Evolutionary conservation across 192 early-diverging fungal species (phyloP).

Genomic region (Backusella mclennaniae): DNA sequence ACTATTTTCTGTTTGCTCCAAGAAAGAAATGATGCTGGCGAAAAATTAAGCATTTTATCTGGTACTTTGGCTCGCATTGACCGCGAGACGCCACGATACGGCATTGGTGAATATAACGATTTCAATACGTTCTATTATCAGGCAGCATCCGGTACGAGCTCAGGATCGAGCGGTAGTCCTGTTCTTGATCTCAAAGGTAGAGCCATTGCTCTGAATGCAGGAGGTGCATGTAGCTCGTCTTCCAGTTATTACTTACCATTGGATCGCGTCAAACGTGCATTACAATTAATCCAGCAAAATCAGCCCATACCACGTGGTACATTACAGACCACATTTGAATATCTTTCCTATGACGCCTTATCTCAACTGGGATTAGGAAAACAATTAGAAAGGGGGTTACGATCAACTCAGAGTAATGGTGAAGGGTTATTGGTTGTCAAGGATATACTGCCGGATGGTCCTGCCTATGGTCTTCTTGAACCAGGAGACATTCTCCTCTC

Average conservation of each 20-base stretch:
- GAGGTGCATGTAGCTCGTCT: conserved; percentile 66
- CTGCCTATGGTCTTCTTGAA: conserved; percentile 53
- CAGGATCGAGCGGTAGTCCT: conserved; percentile 76
- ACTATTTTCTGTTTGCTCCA: neutral
- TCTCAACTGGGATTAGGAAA: conserved; percentile 65
- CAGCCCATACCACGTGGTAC: conserved; percentile 66
- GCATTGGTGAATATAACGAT: conserved; percentile 67
- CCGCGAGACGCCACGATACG: conserved; percentile 66
- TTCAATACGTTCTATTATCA: conserved; percentile 83
- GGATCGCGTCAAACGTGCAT: conserved; percentile 68
- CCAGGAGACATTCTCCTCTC: conserved; percentile 70
- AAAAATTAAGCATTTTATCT: conserved; percentile 73
- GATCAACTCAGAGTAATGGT: conserved; percentile 39
- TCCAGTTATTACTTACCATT: conserved; percentile 77
- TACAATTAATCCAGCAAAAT: conserved; percentile 55
- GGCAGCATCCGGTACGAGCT: conserved; percentile 69
- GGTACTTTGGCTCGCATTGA: conserved; percentile 74
- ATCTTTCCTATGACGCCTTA: conserved; percentile 66
- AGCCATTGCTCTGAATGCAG: conserved; percentile 72
- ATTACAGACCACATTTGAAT: conserved; percentile 67
- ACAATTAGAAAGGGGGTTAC: conserved; percentile 58
- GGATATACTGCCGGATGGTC: conserved; percentile 63
- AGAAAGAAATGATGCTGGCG: conserved; percentile 65
- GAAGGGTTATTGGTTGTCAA: conserved; percentile 65
- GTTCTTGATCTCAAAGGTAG: conserved; percentile 70